Percentiles rank a stretch among this genome's conserved stretches.
Evolutionary conservation across 2,329 filamentous ascomycete species (phyloP).

Genomic region (Hypoxylon sp.): DNA sequence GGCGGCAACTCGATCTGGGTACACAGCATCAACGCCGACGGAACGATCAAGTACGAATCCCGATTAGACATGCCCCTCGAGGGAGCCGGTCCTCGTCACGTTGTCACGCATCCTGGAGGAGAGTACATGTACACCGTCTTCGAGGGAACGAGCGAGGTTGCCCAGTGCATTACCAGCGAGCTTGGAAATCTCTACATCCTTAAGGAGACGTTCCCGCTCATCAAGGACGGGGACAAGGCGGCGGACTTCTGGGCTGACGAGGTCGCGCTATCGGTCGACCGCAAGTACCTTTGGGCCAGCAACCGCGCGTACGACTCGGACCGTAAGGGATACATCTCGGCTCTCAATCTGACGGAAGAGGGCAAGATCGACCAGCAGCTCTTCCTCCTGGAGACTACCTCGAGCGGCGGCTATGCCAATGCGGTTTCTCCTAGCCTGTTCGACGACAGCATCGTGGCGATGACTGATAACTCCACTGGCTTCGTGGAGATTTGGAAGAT

Average conservation of each 20-base stretch:
- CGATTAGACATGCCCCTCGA: slow-evolving; percentile 25
- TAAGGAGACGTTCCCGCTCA: slow-evolving; percentile 35
- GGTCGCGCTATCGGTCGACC: slow-evolving; percentile 43
- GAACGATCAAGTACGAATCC: slow-evolving; percentile 23
- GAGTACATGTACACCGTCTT: slow-evolving; percentile 41
- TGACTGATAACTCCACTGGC: slow-evolving; percentile 48
- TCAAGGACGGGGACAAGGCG: slow-evolving; percentile 34
- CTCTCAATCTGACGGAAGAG: slow-evolving; percentile 41
- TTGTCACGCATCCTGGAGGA: slow-evolving; percentile 40
- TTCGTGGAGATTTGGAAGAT: slow-evolving; percentile 50
- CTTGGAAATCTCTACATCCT: slow-evolving; percentile 19
- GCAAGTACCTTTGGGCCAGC: slow-evolving; percentile 46
- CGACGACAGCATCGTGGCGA: slow-evolving; percentile 45
- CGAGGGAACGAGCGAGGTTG: slow-evolving; percentile 42
- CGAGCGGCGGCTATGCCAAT: slow-evolving; percentile 49
- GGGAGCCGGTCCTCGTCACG: slow-evolving; percentile 42
- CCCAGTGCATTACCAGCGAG: slow-evolving; percentile 31
- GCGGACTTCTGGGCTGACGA: slow-evolving; percentile 47
- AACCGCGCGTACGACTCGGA: slow-evolving; percentile 34
- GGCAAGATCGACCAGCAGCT: slow-evolving; percentile 45
- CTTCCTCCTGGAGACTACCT: slow-evolving; percentile 45
- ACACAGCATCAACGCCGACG: slow-evolving; percentile 40
- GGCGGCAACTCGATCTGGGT: slow-evolving; percentile 54
- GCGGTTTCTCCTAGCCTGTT: slow-evolving; percentile 46
- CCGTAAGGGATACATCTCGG: slow-evolving; percentile 47